Base-by-base conservation (phyloP, 352 stramenopile species). In the Pythium volutum region DNA sequence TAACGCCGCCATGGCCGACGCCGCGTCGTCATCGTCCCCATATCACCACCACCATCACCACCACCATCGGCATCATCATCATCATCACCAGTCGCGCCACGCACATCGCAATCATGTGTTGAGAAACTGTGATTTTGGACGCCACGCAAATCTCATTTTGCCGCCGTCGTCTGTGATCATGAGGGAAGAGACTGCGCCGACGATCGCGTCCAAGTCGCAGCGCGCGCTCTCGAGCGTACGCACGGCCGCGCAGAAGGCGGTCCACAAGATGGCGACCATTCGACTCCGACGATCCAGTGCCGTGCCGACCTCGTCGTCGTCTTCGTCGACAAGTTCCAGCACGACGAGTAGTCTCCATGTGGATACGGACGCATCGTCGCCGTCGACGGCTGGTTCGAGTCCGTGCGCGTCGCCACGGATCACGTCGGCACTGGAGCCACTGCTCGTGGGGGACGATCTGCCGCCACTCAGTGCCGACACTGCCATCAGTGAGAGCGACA, bases 201-300 rank as follows among this genome's bases (percentile, higher is more conserved):
- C n/a, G 45, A 42, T 59, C 43, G 36, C 74, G 20, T 87, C 69
- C 50, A 88, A 74, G 55, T 88, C 79, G 15, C 77, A 87, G 66
- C 79, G 79, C 9, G 81, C 80, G 31, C 67, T 93, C 2, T 88
- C 86, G 27, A 82, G 80, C 10, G 80, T 93, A 41, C 71, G 81
- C 22, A 87, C 71, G 48, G 83, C 77, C 3, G 79, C 81, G 29
- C 73, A 88, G 34, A 76, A 81, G 31, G 83, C 83, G 36, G 80
- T 89, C n/a, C 74, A 73, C 36, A 85, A 80, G 47, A 89, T 93
- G 76, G 84, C 80, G 25, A 88, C 70, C 23, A 81, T 89, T 54
- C 81, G 78, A 39, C 66, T 86, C 36, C 80, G 78, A 34, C 80
- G 81, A 23, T 50, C 73, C 22, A 36, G 47, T 29, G 57, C 65